These are phyloP conservation scores for Tilletia walkeri DNA, from an alignment of 1,284 basidiomycete genomes.

Conservation along the genomic window DNA sequence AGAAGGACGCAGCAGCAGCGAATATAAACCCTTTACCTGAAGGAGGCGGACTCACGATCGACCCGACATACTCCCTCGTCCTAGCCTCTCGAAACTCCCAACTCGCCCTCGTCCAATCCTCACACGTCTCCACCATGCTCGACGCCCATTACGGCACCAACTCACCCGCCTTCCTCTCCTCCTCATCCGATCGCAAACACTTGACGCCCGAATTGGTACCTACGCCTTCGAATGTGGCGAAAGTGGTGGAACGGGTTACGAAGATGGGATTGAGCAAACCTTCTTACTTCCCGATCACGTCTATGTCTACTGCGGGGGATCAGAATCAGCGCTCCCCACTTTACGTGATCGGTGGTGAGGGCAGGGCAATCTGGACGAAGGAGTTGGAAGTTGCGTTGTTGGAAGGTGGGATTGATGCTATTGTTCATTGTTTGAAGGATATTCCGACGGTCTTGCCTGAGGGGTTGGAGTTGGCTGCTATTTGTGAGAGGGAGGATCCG, in stretches of 20 bases:
- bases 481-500: conserved; percentile 83
- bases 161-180: conserved; percentile 39
- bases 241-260: background rate
- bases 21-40: conserved; percentile 46
- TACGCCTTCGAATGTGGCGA: conserved; percentile 3
- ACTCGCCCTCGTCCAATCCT: conserved; percentile 46
- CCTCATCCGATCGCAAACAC: conserved; percentile 5
- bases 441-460: conserved; percentile 82
- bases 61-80: conserved; percentile 43
- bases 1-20: conserved; percentile 30
- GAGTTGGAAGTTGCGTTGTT: conserved; percentile 84
- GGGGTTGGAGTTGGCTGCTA: conserved; percentile 80
- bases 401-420: conserved; percentile 76
- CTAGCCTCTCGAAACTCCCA: conserved; percentile 49
- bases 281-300: conserved; percentile 61
- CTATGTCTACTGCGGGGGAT: conserved; percentile 89
- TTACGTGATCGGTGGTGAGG: conserved; percentile 60
- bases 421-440: conserved; percentile 92
- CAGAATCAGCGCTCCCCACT: conserved; percentile 72
- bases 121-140: conserved; percentile 48
- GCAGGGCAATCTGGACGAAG: conserved; percentile 87
- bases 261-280: conserved; percentile 23
- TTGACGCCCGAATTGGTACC: conserved; percentile 1
- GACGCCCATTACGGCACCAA: conserved; percentile 40
- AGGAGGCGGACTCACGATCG: conserved; percentile 23